Base-by-base conservation (phyloP, 225 moss, liverwort and hornwort species). In the Lunularia cruciata region DNA sequence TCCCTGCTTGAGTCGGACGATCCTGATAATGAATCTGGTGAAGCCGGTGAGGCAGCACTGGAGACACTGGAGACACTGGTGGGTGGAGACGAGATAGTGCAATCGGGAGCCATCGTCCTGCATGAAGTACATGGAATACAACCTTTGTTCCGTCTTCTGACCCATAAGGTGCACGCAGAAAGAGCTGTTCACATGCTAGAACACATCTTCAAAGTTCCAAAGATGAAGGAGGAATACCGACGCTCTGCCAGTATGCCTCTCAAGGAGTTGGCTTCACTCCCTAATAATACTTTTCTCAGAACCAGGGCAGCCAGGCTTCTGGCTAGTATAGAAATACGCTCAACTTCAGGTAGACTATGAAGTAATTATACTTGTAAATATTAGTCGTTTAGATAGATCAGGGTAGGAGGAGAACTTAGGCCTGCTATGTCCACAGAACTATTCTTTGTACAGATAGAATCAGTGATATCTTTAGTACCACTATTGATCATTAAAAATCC, bases 41-140 rank as follows among this genome's bases (percentile, higher is more conserved):
- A 52, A 39, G 73, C 57, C 39, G 78, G 73, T 20, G 73, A 76
- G 52, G 81, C 81, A 52, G 76, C 68, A 30, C 4, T 81, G 35
- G 81, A 73, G 36, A 76, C 81, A 9, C 30, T 81, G 25, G 57
- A 73, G 58, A 77, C 81, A 49, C 58, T 81, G 49, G 65, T 81
- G 23, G 54, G 55, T 47, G 63, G 55, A 15, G 69, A 81, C 40
- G 72, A 73, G 20, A 57, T 76, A 26, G 48, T 69, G 19, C 61
- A 73, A 11, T 67, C 68, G 18, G 81, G 81, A 37, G 73, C 69
- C 0, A 56, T 56, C 26, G 68, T 65, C 5, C 36, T 81, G 61
- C 76, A 81, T 59, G 61, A 66, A 42, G 28, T 20, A 6, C 55
- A 72, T 67, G 81, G 73, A 38, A 73, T 81, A n/a, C 58, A n/a